Base-by-base conservation (phyloP, 2,329 filamentous ascomycete species). In the Teratosphaeria viscida region DNA sequence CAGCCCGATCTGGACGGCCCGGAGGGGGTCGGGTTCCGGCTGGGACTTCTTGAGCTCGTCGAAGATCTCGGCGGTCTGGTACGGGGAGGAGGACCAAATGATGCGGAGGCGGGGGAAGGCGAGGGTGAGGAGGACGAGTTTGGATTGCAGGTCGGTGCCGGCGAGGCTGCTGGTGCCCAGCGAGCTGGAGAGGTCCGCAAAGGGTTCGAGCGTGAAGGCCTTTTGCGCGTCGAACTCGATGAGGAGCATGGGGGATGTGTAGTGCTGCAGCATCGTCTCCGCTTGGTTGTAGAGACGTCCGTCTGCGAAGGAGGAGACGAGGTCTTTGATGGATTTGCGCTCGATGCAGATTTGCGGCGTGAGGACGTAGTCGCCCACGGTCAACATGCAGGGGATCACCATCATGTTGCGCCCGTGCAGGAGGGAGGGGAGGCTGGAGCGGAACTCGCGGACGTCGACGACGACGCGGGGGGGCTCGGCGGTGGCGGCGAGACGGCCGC, bases 221-320 rank as follows among this genome's bases (percentile, higher is more conserved):
- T 95, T 96, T 77, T 95, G 92, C 71, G 95, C 89, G 72, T 96
- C 92, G 73, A 99, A 99, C 74, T 99, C 94, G 70, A 99, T 97
- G 53, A 99, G 83, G 6, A 99, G 84, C 83, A 97, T 89, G 0
- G 91, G 88, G 65, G 76, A 85, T 70, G 88, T 88, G 82, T 99
- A 99, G 76, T 97, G 86, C 72, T 90, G 85, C 61, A 95, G 87
- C 92, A 99, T 97, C 55, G 88, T 86, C 75, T 97, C 92, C 49
- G 88, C 88, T 77, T 99, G 94, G 67, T 85, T 89, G 77, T 90
- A 99, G 12, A 99, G 82, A 1, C 94, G 87, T 12, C 94, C 94
- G 72, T 96, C 92, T 66, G 87, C 87, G 76, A 99, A 91, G 0
- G 91, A 96, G 59, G 86, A 86, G 74, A 97, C 92, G 54, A 99